Conservation (phyloP, 805 yeast species). For the Myxozyma sirexii region DNA sequence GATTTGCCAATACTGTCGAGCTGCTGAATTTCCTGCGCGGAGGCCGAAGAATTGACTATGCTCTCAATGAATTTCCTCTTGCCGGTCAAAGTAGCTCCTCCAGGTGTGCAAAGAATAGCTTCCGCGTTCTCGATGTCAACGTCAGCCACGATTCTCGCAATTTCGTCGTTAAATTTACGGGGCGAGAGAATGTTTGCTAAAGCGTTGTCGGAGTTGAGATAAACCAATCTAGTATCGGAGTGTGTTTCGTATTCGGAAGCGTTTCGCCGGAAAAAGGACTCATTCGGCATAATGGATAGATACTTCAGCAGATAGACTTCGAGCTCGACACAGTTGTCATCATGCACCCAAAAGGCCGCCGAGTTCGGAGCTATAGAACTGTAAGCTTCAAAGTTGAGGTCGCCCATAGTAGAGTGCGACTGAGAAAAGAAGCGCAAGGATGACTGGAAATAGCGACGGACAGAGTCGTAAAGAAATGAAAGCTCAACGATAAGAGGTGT, state of each 20-base stretch:
- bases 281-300: conserved; percentile 39
- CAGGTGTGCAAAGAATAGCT: conserved; percentile 29
- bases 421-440: conserved; percentile 27
- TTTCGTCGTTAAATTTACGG: conserved; percentile 8
- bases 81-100: conserved; percentile 27
- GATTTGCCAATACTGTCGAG: conserved; percentile 31
- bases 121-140: conserved; percentile 27
- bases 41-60: conserved; percentile 27
- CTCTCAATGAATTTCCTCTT: conserved; percentile 29
- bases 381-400: conserved; percentile 44
- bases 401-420: conserved; percentile 27
- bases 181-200: not conserved
- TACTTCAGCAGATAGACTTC: conserved; percentile 52
- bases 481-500: conserved; percentile 63
- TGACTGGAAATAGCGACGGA: conserved; percentile 41
- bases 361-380: conserved; percentile 43
- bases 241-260: conserved; percentile 18
- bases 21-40: conserved; percentile 20
- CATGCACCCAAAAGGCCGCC: conserved; percentile 58
- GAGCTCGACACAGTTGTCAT: conserved; percentile 60
- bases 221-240: conserved; percentile 28
- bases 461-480: conserved; percentile 55
- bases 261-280: conserved; percentile 26
- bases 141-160: conserved; percentile 22
- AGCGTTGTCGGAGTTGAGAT: conserved; percentile 8